These are phyloP conservation scores for Suillus discolor DNA, from an alignment of 768 basidiomycete species.

Conservation along the genomic window DNA sequence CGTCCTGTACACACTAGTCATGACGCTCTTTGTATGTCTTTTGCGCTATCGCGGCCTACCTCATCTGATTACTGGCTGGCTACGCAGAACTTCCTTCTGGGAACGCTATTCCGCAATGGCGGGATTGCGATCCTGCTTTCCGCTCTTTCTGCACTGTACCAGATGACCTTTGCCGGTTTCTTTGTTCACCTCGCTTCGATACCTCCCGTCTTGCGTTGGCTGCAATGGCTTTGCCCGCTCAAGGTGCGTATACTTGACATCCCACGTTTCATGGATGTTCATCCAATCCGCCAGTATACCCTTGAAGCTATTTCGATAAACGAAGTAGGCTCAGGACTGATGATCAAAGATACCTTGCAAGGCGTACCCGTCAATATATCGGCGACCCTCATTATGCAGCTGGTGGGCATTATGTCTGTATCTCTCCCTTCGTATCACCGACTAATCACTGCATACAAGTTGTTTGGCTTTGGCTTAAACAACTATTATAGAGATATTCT, in stretches of 20 bases:
- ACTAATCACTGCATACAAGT: slow-evolving; percentile 35
- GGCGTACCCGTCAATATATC: slow-evolving; percentile 85
- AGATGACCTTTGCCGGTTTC: slow-evolving; percentile 91
- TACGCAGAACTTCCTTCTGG: slow-evolving; percentile 87
- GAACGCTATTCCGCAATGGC: slow-evolving; percentile 78
- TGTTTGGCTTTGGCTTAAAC: slow-evolving; percentile 83
- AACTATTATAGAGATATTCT: slow-evolving; percentile 92
- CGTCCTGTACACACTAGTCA: slow-evolving; percentile 79
- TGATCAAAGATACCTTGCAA: slow-evolving; percentile 76
- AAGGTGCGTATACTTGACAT: slow-evolving; percentile 40
- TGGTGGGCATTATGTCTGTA: slow-evolving; percentile 48
- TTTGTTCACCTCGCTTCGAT: slow-evolving; percentile 87
- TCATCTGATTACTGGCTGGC: not conserved
- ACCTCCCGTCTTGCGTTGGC: slow-evolving; percentile 90
- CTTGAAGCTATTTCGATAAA: slow-evolving; percentile 91
- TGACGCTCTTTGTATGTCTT: slow-evolving; percentile 79
- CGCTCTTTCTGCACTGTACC: slow-evolving; percentile 71
- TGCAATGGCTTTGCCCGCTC: slow-evolving; percentile 87
- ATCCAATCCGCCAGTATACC: slow-evolving; percentile 41
- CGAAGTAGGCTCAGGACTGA: slow-evolving; percentile 86
- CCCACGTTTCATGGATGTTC: not conserved
- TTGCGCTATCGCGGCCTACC: not conserved
- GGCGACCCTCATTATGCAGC: slow-evolving; percentile 83
- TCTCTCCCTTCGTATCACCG: not conserved
- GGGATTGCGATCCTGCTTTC: slow-evolving; percentile 91